Percentiles rank a stretch among this genome's conserved stretches.
Conservation (phyloP, 2,329 filamentous ascomycete genomes). For the Pezicula neosporulosa region DNA sequence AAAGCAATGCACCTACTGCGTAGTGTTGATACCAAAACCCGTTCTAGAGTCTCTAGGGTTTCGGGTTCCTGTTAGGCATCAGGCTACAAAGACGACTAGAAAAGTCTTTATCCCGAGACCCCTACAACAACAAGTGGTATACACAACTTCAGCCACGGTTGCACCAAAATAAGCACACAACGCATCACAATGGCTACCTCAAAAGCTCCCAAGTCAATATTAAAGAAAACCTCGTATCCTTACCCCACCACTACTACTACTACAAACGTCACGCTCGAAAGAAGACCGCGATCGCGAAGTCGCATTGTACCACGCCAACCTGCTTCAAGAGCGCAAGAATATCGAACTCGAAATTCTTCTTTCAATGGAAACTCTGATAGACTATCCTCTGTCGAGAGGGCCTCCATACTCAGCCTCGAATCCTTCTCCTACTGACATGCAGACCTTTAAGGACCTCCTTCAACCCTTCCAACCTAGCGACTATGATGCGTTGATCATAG, state of each 20-base stretch:
- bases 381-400: constrained; percentile 37
- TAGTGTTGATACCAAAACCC: no score
- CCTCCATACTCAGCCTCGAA: constrained; percentile 44
- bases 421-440: constrained; percentile 57
- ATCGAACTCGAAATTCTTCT: constrained; percentile 71
- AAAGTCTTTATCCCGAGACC: no score
- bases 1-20: no score
- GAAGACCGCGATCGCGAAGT: constrained; percentile 51
- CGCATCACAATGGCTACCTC: constrained; percentile 20
- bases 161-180: no score
- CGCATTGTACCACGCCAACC: constrained; percentile 77
- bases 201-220: constrained; percentile 47
- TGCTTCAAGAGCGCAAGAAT: constrained; percentile 79
- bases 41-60: no score
- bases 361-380: constrained; percentile 58
- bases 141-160: neutral
- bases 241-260: constrained; percentile 34
- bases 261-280: constrained; percentile 39
- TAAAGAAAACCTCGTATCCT: constrained; percentile 52
- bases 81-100: no score
- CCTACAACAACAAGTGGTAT: no score
- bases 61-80: no score
- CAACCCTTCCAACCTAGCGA: constrained; percentile 79
- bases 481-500: constrained; percentile 83
- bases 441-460: constrained; percentile 63